phyloP scores from a whole-genome alignment of 140 eudicot genomes.

The Erigeron philadelphicus region DNA sequence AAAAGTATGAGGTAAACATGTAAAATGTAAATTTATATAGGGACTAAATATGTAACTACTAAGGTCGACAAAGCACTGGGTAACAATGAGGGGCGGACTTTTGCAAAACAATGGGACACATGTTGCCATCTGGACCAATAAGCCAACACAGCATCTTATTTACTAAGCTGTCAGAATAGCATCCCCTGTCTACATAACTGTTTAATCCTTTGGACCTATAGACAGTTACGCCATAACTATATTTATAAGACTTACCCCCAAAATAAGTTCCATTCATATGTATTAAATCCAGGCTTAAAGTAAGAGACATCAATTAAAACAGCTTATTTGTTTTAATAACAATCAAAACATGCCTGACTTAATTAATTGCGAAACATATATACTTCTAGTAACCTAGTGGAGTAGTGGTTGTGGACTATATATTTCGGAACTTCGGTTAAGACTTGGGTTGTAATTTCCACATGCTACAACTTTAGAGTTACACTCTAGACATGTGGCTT shows the following conservation, averaged over 20 bases:
- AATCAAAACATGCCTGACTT: neutral
- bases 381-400: no score
- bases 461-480: no score
- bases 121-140: slow-evolving; percentile 25
- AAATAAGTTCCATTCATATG: neutral
- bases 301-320: neutral
- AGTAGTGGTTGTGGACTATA: no score
- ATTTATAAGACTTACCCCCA: neutral
- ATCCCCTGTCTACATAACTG: slow-evolving; percentile 30
- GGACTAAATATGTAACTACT: neutral
- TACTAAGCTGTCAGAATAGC: slow-evolving; percentile 31
- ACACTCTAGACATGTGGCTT: no score
- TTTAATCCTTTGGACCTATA: slow-evolving; percentile 25
- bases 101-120: slow-evolving; percentile 29
- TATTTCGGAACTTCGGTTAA: no score
- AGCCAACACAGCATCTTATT: slow-evolving; percentile 10
- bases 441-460: no score
- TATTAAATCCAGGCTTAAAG: neutral
- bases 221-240: slow-evolving; percentile 28
- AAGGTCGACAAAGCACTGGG: slow-evolving; percentile 24
- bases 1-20: neutral
- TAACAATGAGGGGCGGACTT: neutral
- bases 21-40: slow-evolving; percentile 8
- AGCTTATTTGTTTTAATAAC: neutral
- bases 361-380: no score